Evolutionary conservation across 805 yeast genomes (phyloP), one percentile per base, ranked within the genome.

Genomic region (Cyberlindnera misumaiensis): DNA sequence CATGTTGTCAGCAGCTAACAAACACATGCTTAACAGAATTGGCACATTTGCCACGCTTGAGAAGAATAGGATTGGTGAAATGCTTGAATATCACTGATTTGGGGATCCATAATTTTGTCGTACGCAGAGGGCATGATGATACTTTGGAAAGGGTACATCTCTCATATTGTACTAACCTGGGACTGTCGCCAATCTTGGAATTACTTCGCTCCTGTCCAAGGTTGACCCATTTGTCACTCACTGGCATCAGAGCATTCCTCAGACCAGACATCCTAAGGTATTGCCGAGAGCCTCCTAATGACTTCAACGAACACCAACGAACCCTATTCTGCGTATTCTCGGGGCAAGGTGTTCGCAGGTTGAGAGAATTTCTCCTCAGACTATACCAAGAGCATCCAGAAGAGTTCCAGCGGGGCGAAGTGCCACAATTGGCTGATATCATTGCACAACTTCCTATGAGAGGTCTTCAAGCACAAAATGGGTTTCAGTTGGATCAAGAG

Each of bases 231-330:
- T 69, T 90, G 43, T 85, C 96, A 10, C 69, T 90, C 43, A 93
- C 97, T 0, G 98, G 97, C 0, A 88, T 90, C 18, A 69, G 81
- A 1, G 83, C 95, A n/a, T 90, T 93, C 63, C 70, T 90, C 56
- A 72, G 95, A 43, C 72, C 81, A 9, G 97, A 90, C 53, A 77
- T 90, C 35, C 83, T 90, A 1, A 78, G 75, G 47, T 89, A 77
- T 60, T 89, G 97, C 59, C 80, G 97, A 22, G 84, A 81, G 8
- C 93, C 97, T 2, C 97, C 98, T 4, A 77, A 83, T 11, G 97
- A 88, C 51, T 89, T 93, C 58, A 88, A 81, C 38, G 85, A 80
- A 40, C 82, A 82, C 52, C 98, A 93, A 59, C 80, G 80, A 47
- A 73, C 80, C 16, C 71, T 84, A 35, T 90, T 93, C 55, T 90